Conservation (phyloP, 1,139 yeast genomes). For the Diutina ranongensis region DNA sequence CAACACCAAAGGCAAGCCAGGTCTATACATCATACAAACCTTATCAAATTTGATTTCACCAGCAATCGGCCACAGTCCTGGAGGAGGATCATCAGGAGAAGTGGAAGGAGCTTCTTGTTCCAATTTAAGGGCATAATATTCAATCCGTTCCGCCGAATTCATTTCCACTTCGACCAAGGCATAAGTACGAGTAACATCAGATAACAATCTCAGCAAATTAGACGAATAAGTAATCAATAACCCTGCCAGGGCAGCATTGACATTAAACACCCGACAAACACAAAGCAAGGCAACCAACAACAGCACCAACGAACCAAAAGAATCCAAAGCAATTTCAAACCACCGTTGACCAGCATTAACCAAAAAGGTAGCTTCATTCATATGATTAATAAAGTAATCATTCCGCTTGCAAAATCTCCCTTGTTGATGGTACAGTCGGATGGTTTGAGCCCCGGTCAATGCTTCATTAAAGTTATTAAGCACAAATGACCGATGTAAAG, state of each 20-base stretch:
- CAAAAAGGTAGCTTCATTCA: conserved; percentile 63
- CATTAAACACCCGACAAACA: conserved; percentile 11
- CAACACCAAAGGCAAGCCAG: conserved; percentile 14
- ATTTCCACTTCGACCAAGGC: conserved; percentile 12
- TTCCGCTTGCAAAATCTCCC: conserved; percentile 42
- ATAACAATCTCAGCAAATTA: conserved; percentile 11
- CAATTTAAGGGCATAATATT: conserved; percentile 12
- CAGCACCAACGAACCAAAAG: conserved; percentile 9
- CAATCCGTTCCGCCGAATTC: conserved; percentile 12
- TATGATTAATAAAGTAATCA: conserved; percentile 39
- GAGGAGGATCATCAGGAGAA: neutral
- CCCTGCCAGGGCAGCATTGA: conserved; percentile 12
- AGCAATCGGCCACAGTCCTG: neutral
- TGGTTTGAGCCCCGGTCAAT: conserved; percentile 61
- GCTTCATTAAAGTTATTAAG: conserved; percentile 72
- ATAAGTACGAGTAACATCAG: conserved; percentile 10
- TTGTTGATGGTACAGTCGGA: conserved; percentile 46
- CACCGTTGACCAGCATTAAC: conserved; percentile 68
- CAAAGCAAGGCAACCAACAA: conserved; percentile 11
- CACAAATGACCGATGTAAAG: conserved; percentile 62
- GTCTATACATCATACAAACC: conserved; percentile 13
- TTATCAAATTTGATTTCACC: conserved; percentile 11
- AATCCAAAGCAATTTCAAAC: conserved; percentile 56
- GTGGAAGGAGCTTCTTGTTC: conserved; percentile 10
- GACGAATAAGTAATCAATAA: conserved; percentile 11